Percentiles rank a stretch among this genome's conserved stretches.
These are phyloP conservation scores for Russula olivacea DNA, from an alignment of 768 basidiomycete genomes.

Conservation along the genomic window DNA sequence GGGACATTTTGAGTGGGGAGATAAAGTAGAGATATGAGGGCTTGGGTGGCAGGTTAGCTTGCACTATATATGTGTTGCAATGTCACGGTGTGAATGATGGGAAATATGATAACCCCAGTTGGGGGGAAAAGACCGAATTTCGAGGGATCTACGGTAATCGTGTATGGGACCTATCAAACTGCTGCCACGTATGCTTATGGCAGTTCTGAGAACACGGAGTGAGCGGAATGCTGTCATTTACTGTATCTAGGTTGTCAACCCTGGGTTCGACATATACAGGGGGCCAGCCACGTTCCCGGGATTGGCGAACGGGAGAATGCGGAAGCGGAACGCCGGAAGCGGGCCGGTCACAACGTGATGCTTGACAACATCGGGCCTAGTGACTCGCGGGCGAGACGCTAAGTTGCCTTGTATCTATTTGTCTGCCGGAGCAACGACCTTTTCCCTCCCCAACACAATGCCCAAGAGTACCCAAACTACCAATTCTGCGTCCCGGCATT, in stretches of 20 bases:
- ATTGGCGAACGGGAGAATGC: neutral
- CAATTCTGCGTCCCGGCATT: conserved; percentile 40
- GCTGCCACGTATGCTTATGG: neutral
- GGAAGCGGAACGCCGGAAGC: too few species aligned
- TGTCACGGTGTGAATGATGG: neutral
- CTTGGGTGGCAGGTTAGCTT: neutral
- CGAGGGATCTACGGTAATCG: neutral
- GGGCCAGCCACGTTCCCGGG: conserved; percentile 6
- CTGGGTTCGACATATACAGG: too few species aligned
- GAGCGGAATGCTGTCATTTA: too few species aligned
- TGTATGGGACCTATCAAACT: too few species aligned
- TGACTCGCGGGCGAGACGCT: too few species aligned
- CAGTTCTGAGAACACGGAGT: too few species aligned
- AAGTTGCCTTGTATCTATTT: neutral
- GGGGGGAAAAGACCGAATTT: neutral
- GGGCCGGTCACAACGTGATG: conserved; percentile 10
- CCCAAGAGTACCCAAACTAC: conserved; percentile 53
- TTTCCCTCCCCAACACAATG: conserved; percentile 39
- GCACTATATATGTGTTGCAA: neutral
- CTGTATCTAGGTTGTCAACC: too few species aligned
- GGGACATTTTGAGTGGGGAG: neutral
- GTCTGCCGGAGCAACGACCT: neutral
- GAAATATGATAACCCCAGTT: neutral
- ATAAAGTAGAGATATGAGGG: neutral
- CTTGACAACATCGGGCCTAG: conserved; percentile 2